Percentiles rank a stretch among this genome's conserved stretches.
Conservation (phyloP, 2,329 filamentous ascomycete genomes). For the Huntiella bhutanensis region DNA sequence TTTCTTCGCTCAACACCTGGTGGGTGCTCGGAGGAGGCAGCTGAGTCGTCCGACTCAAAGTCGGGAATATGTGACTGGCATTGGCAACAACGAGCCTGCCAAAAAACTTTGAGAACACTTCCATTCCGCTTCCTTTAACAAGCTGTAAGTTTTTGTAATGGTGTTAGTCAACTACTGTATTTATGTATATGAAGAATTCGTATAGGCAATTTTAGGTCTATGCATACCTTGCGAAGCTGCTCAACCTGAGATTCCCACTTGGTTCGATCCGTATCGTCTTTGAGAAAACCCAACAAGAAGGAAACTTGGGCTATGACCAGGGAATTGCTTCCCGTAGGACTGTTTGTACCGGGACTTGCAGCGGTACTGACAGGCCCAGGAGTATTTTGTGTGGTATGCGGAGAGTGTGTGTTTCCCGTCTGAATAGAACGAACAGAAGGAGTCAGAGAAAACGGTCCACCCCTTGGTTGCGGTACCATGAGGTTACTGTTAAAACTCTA, state of each 20-base stretch:
- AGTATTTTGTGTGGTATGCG: constrained; percentile 31
- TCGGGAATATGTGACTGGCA: constrained; percentile 77
- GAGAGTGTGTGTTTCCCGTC: constrained; percentile 35
- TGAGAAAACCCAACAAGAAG: constrained; percentile 81
- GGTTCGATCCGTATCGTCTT: constrained; percentile 72
- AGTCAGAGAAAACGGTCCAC: constrained; percentile 46
- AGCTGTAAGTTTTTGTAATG: constrained; percentile 34
- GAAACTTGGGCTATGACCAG: constrained; percentile 93
- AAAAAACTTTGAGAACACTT: constrained; percentile 93
- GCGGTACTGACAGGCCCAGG: constrained; percentile 37
- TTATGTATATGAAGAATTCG: neutral
- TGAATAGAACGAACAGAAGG: constrained; percentile 34
- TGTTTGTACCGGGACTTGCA: constrained; percentile 42
- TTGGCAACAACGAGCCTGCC: constrained; percentile 81
- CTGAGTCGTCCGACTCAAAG: constrained; percentile 54
- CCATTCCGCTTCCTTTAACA: constrained; percentile 96
- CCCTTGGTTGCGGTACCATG: constrained; percentile 42
- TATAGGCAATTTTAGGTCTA: neutral
- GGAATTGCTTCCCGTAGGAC: constrained; percentile 43
- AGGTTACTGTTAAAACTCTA: constrained; percentile 17
- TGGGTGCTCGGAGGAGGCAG: constrained; percentile 33
- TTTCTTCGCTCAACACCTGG: constrained; percentile 61
- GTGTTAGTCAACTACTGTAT: neutral
- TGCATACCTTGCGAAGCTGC: constrained; percentile 70
- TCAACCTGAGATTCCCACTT: constrained; percentile 89